Conservation (phyloP, 352 stramenopile species). For the Saprolegnia diclina region DNA sequence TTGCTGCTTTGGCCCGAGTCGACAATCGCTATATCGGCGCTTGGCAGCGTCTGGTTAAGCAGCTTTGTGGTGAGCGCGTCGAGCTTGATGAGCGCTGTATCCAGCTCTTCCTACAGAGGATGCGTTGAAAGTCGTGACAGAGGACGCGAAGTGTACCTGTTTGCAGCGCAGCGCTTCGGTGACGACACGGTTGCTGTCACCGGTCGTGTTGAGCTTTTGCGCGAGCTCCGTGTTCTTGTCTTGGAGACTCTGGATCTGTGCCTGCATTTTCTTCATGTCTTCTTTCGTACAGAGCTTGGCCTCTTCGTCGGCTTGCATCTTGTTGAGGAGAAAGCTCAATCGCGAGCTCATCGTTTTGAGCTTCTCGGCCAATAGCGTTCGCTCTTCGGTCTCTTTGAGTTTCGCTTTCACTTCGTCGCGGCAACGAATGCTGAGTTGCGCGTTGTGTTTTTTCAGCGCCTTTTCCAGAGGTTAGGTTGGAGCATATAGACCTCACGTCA, state of each 20-base stretch:
- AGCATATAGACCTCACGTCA: not conserved
- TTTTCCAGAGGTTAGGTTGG: not conserved
- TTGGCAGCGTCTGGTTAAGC: slow-evolving; percentile 34
- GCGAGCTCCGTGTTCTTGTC: slow-evolving; percentile 87
- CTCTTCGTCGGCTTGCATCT: slow-evolving; percentile 95
- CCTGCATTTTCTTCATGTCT: slow-evolving; percentile 92
- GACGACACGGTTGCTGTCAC: slow-evolving; percentile 90
- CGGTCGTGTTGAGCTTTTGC: slow-evolving; percentile 83
- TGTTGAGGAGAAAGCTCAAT: slow-evolving; percentile 93
- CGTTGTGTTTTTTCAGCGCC: slow-evolving; percentile 94
- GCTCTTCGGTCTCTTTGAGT: slow-evolving; percentile 87
- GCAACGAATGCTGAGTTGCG: slow-evolving; percentile 86
- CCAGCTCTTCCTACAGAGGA: slow-evolving; percentile 77
- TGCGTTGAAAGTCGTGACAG: not conserved
- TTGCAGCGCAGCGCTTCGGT: slow-evolving; percentile 84
- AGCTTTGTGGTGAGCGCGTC: slow-evolving; percentile 76
- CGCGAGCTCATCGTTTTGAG: slow-evolving; percentile 89
- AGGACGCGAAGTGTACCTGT: slow-evolving; percentile 4
- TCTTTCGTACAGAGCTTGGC: slow-evolving; percentile 89
- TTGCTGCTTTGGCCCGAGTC: slow-evolving; percentile 25
- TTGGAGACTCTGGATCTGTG: slow-evolving; percentile 83
- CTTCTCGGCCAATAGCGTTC: slow-evolving; percentile 92
- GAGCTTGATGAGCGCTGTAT: slow-evolving; percentile 75
- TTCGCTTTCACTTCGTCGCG: slow-evolving; percentile 92
- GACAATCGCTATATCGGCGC: slow-evolving; percentile 34